Evolutionary conservation across 805 yeast genomes (phyloP), one percentile per base, ranked within the genome.

Genomic region (Blastobotrys mokoenaii): DNA sequence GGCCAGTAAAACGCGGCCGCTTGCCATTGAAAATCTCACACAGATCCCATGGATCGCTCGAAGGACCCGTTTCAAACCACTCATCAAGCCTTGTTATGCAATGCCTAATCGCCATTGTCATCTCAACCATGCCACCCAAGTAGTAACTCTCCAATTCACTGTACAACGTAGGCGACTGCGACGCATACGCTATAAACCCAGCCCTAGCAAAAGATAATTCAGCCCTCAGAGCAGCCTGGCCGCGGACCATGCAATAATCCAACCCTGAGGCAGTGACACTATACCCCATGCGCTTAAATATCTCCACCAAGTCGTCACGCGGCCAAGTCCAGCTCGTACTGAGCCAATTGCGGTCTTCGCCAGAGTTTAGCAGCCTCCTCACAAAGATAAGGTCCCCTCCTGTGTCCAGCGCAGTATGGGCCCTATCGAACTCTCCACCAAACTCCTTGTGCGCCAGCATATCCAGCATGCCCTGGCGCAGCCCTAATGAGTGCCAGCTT

Each of bases 401-500:
- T 0, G 79, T 68, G 52, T 82, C 87, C 12, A 80, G 54, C 39
- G 66, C 51, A 10, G 62, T 50, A 52, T 82, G 87, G 0, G 85
- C 84, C 1, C 57, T 52, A 1, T 64, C 60, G 12, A 56, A 52
- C 47, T 73, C 70, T 0, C 79, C 81, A 45, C 62, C 68, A 54
- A 80, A 82, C 47, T 82, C 87, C 29, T 71, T 59, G 18, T 65
- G 66, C 0, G 79, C 66, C 46, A 80, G 51, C 53, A 71, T 70
- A 33, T 67, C 58, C 32, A 82, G 58, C n/a, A 82, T 54, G 0
- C 88, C 87, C 48, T 76, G 72, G 11, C 68, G 59, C 29, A 76
- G 59, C 2, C 75, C 66, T 4, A 79, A 57, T 0, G 84, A 79
- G 57, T 81, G 88, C 87, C 87, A 81, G 20, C 80, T 68, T 0